These are phyloP conservation scores for Ceratocystis variospora DNA, from an alignment of 2,329 filamentous ascomycete genomes.

Conservation along the genomic window DNA sequence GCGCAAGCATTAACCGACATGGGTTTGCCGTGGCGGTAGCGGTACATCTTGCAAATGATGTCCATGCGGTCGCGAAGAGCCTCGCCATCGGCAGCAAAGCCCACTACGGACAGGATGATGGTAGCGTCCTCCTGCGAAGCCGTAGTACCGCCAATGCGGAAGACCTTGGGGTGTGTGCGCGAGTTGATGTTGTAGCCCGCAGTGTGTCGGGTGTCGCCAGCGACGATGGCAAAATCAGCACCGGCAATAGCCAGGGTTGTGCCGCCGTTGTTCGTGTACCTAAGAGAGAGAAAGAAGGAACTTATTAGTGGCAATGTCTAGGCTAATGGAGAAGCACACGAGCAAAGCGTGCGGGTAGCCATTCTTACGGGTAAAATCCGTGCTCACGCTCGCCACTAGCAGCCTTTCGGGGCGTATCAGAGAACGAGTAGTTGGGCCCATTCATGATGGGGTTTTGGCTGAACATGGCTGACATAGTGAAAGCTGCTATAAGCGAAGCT, in stretches of 20 bases:
- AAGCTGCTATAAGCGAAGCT: neutral
- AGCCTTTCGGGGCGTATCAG: slow-evolving; percentile 40
- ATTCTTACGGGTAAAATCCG: slow-evolving; percentile 76
- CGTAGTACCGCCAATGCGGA: slow-evolving; percentile 87
- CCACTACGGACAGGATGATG: slow-evolving; percentile 84
- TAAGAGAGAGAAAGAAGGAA: slow-evolving; percentile 26
- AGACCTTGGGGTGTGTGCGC: slow-evolving; percentile 86
- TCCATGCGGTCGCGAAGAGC: slow-evolving; percentile 90
- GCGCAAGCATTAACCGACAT: slow-evolving; percentile 93
- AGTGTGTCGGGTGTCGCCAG: slow-evolving; percentile 90
- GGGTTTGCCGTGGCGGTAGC: slow-evolving; percentile 91
- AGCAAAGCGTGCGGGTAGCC: neutral
- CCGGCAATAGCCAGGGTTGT: slow-evolving; percentile 92
- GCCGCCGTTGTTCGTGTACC: slow-evolving; percentile 95
- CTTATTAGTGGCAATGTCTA: neutral
- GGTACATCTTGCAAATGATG: slow-evolving; percentile 95
- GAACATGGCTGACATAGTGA: slow-evolving; percentile 49
- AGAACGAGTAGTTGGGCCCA: slow-evolving; percentile 56
- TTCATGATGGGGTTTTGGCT: slow-evolving; percentile 57
- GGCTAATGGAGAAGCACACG: neutral
- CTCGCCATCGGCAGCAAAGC: slow-evolving; percentile 88
- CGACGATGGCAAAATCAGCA: slow-evolving; percentile 87
- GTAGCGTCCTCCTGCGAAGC: slow-evolving; percentile 71
- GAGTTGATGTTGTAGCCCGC: slow-evolving; percentile 99
- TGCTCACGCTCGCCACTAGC: slow-evolving; percentile 48